These are phyloP conservation scores for Fusarium tricinctum DNA, from an alignment of 2,329 filamentous ascomycete species.

Conservation along the genomic window DNA sequence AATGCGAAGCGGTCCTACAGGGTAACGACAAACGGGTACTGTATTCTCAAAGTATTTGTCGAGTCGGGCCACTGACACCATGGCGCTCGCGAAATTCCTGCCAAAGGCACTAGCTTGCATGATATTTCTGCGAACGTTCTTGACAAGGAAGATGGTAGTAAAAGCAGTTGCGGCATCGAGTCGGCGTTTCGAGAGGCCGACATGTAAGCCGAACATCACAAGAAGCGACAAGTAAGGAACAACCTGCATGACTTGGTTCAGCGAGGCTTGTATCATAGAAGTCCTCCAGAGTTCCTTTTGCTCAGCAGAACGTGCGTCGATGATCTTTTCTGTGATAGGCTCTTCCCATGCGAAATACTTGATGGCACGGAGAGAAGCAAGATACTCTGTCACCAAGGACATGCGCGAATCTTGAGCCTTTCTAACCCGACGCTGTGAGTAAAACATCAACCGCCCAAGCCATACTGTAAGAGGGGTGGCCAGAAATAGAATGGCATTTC, in stretches of 20 bases:
- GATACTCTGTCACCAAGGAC: conserved; percentile 70
- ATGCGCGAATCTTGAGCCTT: conserved; percentile 69
- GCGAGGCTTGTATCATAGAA: conserved; percentile 61
- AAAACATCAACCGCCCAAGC: conserved; percentile 64
- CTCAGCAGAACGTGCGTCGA: conserved; percentile 64
- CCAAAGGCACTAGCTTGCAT: conserved; percentile 63
- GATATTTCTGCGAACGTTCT: conserved; percentile 67
- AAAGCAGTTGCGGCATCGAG: conserved; percentile 71
- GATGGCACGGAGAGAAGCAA: conserved; percentile 69
- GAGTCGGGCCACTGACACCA: conserved; percentile 64
- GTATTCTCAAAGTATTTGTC: conserved; percentile 68
- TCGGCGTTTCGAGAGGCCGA: conserved; percentile 61
- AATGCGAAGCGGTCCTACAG: conserved; percentile 64
- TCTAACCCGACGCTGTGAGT: conserved; percentile 65
- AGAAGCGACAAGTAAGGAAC: conserved; percentile 67
- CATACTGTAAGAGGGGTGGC: conserved; percentile 65
- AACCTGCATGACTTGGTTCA: conserved; percentile 65
- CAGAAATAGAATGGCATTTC: conserved; percentile 62
- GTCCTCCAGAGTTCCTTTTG: conserved; percentile 69
- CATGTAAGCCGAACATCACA: conserved; percentile 67
- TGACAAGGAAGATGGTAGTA: conserved; percentile 67
- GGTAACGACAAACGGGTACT: conserved; percentile 62
- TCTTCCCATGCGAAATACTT: conserved; percentile 74
- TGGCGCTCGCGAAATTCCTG: conserved; percentile 53
- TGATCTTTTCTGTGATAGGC: conserved; percentile 65